Conservation (phyloP, 225 moss, liverwort and hornwort species). For the Pseudisothecium myosuroides region DNA sequence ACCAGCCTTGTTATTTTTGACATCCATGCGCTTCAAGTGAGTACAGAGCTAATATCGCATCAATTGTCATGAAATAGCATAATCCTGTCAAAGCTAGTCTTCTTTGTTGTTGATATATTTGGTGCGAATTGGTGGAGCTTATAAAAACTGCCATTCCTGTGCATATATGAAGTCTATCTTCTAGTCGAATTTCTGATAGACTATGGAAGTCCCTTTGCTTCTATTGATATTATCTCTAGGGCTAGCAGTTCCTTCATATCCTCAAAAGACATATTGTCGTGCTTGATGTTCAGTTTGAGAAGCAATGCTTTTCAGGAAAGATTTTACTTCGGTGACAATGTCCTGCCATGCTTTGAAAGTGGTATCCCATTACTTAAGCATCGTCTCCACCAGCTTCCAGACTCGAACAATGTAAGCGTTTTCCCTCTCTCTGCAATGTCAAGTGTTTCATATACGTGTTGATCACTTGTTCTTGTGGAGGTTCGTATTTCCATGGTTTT, state of each 20-base stretch:
- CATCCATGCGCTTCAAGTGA: slow-evolving; percentile 94
- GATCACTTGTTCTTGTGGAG: not conserved
- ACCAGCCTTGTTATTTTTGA: slow-evolving; percentile 98
- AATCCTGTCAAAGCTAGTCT: not conserved
- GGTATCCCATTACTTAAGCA: slow-evolving; percentile 98
- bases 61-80: not conserved
- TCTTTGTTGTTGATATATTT: not conserved
- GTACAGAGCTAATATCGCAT: not conserved
- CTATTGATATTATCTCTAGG: not conserved
- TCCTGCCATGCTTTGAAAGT: slow-evolving; percentile 97
- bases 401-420: slow-evolving; percentile 62
- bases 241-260: not conserved
- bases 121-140: not conserved
- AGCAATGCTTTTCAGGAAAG: slow-evolving; percentile 53
- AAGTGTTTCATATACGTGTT: not conserved
- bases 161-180: not conserved
- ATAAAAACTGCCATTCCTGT: not conserved
- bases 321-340: slow-evolving; percentile 97
- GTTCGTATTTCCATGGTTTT: not conserved
- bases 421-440: not conserved
- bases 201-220: not conserved
- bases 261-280: not conserved
- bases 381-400: slow-evolving; percentile 95
- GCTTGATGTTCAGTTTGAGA: slow-evolving; percentile 1
- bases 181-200: not conserved